phyloP scores from a whole-genome alignment of 768 basidiomycete species.

The Trichaptum fuscoviolaceum region DNA sequence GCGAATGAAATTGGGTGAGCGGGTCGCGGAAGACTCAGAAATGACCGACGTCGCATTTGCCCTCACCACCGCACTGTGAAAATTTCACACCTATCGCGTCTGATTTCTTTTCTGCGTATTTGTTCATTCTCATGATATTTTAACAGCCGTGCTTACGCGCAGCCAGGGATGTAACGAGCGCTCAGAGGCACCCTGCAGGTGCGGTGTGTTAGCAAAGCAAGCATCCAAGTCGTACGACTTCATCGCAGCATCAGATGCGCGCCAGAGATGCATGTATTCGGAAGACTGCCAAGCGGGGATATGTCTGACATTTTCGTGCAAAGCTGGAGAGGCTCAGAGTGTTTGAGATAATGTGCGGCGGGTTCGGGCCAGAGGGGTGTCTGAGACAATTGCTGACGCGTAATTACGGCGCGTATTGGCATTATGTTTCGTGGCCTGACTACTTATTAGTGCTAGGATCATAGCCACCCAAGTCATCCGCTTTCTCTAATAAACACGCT shows the following conservation, averaged over 20 bases:
- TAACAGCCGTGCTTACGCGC: background rate
- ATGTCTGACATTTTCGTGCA: background rate
- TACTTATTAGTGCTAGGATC: too few species aligned
- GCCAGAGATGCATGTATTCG: background rate
- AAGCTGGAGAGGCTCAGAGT: too few species aligned
- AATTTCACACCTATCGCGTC: background rate
- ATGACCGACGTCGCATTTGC: conserved; percentile 55
- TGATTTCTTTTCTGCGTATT: background rate
- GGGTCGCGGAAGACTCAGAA: conserved; percentile 66
- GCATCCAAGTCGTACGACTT: background rate
- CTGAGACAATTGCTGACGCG: background rate
- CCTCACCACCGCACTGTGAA: background rate
- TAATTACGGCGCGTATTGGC: background rate
- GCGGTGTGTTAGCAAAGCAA: background rate
- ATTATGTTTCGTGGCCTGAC: background rate
- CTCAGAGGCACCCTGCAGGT: background rate
- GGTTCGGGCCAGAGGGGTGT: background rate
- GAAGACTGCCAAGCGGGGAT: background rate
- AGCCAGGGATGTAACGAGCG: background rate
- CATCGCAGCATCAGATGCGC: too few species aligned
- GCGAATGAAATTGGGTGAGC: conserved; percentile 33
- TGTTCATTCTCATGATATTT: background rate
- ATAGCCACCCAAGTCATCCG: background rate
- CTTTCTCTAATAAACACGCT: conserved; percentile 1
- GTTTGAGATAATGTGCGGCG: background rate